These are phyloP conservation scores for Cylindrotheca fusiformis DNA, from an alignment of 108 stramenopile species.

Conservation along the genomic window DNA sequence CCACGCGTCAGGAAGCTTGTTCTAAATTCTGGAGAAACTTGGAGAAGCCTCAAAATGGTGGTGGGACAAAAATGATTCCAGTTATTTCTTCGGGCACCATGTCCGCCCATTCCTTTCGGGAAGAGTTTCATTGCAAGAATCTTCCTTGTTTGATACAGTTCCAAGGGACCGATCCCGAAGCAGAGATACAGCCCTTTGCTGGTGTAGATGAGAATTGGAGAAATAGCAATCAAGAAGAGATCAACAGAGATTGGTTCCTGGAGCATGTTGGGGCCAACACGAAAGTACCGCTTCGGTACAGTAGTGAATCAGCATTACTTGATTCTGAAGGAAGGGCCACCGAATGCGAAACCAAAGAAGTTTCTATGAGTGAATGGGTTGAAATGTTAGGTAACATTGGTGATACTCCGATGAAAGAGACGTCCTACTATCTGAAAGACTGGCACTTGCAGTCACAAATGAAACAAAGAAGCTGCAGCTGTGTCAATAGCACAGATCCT, in stretches of 20 bases:
- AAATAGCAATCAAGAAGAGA: constrained; percentile 4
- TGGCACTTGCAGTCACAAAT: constrained; percentile 66
- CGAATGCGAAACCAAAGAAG: constrained; percentile 60
- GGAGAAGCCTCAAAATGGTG: not conserved
- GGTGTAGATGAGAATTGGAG: not conserved
- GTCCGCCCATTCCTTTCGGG: not conserved
- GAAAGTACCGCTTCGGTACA: constrained; percentile 55
- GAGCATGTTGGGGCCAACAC: constrained; percentile 42
- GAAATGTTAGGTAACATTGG: not conserved
- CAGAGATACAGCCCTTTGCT: not conserved
- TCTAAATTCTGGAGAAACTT: not conserved
- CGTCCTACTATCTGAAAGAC: constrained; percentile 65
- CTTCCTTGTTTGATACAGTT: constrained; percentile 4
- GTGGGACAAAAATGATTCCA: not conserved
- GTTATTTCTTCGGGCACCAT: not conserved
- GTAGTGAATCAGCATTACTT: constrained; percentile 12
- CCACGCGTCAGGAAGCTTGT: not conserved
- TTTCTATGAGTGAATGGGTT: constrained; percentile 52
- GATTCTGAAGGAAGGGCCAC: constrained; percentile 67
- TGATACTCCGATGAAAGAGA: constrained; percentile 9
- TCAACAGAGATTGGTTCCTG: constrained; percentile 60
- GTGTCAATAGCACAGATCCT: not conserved
- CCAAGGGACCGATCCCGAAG: not conserved
- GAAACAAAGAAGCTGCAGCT: constrained; percentile 4
- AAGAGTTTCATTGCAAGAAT: not conserved